Evolutionary conservation across 768 basidiomycete species (phyloP).

Genomic region (Tricholoma flavovirens): DNA sequence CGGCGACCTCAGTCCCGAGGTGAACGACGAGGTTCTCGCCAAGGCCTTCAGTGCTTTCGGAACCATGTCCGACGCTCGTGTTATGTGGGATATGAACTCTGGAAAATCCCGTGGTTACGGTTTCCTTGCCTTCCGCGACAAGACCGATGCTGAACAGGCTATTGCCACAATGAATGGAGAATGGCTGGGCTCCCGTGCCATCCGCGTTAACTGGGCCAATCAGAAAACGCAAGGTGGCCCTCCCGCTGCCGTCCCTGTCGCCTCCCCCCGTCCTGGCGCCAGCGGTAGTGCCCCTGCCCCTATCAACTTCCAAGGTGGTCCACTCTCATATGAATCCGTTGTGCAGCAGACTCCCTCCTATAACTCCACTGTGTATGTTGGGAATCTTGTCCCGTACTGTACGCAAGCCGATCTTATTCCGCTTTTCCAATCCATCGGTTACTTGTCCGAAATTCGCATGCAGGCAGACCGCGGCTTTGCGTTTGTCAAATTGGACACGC

Average conservation of each 20-base stretch:
- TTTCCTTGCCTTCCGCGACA: slow-evolving; percentile 97
- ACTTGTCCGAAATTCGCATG: slow-evolving; percentile 98
- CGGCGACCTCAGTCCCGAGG: slow-evolving; percentile 98
- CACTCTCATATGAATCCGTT: slow-evolving; percentile 89
- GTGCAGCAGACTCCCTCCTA: slow-evolving; percentile 89
- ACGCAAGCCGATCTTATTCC: slow-evolving; percentile 98
- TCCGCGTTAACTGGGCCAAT: slow-evolving; percentile 99
- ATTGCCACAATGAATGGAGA: slow-evolving; percentile 99
- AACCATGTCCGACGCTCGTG: slow-evolving; percentile 92
- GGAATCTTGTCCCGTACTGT: slow-evolving; percentile 95
- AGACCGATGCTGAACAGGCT: slow-evolving; percentile 98
- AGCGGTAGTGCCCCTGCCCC: slow-evolving; percentile 75
- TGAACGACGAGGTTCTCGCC: slow-evolving; percentile 93
- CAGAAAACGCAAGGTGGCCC: slow-evolving; percentile 88
- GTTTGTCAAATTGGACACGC: slow-evolving; percentile 97
- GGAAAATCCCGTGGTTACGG: slow-evolving; percentile 98
- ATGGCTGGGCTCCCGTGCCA: slow-evolving; percentile 97
- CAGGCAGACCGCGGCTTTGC: slow-evolving; percentile 98
- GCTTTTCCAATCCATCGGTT: slow-evolving; percentile 97
- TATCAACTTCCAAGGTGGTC: slow-evolving; percentile 86
- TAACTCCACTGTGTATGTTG: slow-evolving; percentile 97
- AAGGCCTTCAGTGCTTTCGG: slow-evolving; percentile 99
- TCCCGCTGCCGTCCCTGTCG: slow-evolving; percentile 19
- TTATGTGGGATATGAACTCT: slow-evolving; percentile 99
- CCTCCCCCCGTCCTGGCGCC: slow-evolving; percentile 38